Percentiles rank a stretch among this genome's conserved stretches.
phyloP scores from a whole-genome alignment of 1,139 yeast species.

The Debaryomyces sp. region DNA sequence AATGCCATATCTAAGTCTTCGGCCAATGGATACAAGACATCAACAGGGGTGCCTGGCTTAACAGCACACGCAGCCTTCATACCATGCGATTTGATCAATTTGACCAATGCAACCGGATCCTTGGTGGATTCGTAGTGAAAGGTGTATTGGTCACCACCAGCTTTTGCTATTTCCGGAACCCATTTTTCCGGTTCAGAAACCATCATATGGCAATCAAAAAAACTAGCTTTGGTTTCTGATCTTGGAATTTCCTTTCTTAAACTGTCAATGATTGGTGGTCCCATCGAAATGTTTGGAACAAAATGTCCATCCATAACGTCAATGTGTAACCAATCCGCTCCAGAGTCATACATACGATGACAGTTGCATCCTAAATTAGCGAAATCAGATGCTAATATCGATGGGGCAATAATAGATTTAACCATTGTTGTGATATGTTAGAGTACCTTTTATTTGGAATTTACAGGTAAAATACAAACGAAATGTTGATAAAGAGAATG shows the following conservation, averaged over 20 bases:
- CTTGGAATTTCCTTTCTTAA: constrained; percentile 77
- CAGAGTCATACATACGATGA: constrained; percentile 70
- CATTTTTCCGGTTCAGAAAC: constrained; percentile 92
- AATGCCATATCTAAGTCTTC: constrained; percentile 87
- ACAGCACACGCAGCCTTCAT: constrained; percentile 94
- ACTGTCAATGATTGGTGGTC: constrained; percentile 84
- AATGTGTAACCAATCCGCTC: constrained; percentile 95
- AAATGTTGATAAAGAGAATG: neutral
- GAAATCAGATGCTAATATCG: constrained; percentile 92
- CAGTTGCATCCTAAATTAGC: constrained; percentile 88
- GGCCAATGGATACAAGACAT: constrained; percentile 75
- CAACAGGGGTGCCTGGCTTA: constrained; percentile 92
- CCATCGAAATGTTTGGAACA: constrained; percentile 94
- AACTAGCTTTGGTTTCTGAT: constrained; percentile 49
- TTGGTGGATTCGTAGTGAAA: constrained; percentile 94
- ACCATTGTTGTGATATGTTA: constrained; percentile 50
- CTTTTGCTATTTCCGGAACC: constrained; percentile 90
- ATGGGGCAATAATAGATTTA: constrained; percentile 89
- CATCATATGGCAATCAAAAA: constrained; percentile 99
- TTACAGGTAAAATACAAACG: neutral
- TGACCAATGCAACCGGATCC: constrained; percentile 74
- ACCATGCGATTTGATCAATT: constrained; percentile 75
- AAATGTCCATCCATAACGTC: constrained; percentile 99
- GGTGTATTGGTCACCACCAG: constrained; percentile 96
- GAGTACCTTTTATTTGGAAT: neutral